A percentile compares a stretch with the other conserved stretches of the same genome.
Conservation (phyloP, 331 rosid species). For the Acacia concinna region DNA sequence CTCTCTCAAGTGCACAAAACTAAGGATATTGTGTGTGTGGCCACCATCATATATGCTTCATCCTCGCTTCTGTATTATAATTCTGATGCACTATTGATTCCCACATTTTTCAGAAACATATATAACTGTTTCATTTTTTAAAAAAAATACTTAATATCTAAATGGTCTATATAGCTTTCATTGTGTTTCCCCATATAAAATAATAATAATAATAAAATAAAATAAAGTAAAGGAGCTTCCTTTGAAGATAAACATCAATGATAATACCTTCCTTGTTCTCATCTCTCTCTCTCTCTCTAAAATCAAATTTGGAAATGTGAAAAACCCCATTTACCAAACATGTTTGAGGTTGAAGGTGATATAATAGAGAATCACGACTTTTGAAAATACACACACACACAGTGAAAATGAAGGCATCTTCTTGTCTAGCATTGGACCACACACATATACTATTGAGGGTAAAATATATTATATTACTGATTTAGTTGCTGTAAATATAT, state of each 20-base stretch:
- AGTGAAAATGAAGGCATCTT: slow-evolving; percentile 9
- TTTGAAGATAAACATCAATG: slow-evolving; percentile 32
- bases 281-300: too few species aligned
- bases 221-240: not conserved
- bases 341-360: not conserved
- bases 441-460: not conserved
- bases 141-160: not conserved
- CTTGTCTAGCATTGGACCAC: slow-evolving; percentile 41
- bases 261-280: not conserved
- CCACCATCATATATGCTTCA: not conserved
- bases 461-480: not conserved
- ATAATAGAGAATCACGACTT: not conserved
- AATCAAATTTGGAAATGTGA: slow-evolving; percentile 26
- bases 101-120: slow-evolving; percentile 29
- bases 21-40: not conserved
- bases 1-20: slow-evolving; percentile 6
- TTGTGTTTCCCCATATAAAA: slow-evolving; percentile 12
- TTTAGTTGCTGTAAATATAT: not conserved
- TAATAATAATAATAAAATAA: not conserved
- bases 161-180: slow-evolving; percentile 4
- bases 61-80: not conserved
- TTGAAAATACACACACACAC: not conserved
- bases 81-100: slow-evolving; percentile 31
- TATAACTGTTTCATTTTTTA: not conserved
- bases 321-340: slow-evolving; percentile 20